A percentile compares a stretch with the other conserved stretches of the same genome.
phyloP scores from a whole-genome alignment of 2,329 filamentous ascomycete genomes.

The Aspergillus arachidicola region DNA sequence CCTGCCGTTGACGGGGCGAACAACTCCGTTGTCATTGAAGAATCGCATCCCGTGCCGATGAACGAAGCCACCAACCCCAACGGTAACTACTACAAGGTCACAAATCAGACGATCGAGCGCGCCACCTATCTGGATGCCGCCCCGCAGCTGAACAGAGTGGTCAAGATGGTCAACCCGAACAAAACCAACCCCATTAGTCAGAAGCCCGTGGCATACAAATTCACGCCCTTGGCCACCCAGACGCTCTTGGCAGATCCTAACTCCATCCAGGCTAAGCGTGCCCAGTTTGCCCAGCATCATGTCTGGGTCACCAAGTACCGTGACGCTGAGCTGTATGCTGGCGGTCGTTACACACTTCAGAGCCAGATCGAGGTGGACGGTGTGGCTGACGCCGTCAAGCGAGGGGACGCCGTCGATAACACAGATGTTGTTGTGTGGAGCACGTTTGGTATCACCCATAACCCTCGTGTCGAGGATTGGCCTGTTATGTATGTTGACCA shows the following conservation, averaged over 20 bases:
- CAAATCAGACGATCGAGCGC: constrained; percentile 48
- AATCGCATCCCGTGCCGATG: constrained; percentile 61
- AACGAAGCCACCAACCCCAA: constrained; percentile 55
- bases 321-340: constrained; percentile 56
- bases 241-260: constrained; percentile 57
- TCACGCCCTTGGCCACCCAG: constrained; percentile 59
- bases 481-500: constrained; percentile 42
- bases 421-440: constrained; percentile 50
- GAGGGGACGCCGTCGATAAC: constrained; percentile 37
- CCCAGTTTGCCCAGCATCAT: constrained; percentile 59
- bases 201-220: constrained; percentile 58
- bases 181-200: constrained; percentile 57
- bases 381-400: constrained; percentile 37
- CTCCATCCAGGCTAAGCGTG: constrained; percentile 54
- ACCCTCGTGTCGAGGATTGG: constrained; percentile 49
- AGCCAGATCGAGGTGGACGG: constrained; percentile 43
- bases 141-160: constrained; percentile 49
- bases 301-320: constrained; percentile 58
- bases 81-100: constrained; percentile 54
- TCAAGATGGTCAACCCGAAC: constrained; percentile 61
- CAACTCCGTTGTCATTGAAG: constrained; percentile 59
- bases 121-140: constrained; percentile 53
- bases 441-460: constrained; percentile 49
- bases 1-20: constrained; percentile 59
- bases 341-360: constrained; percentile 60